Evolutionary conservation across 805 yeast species (phyloP).

Genomic region (Metschnikowia aberdeeniae): DNA sequence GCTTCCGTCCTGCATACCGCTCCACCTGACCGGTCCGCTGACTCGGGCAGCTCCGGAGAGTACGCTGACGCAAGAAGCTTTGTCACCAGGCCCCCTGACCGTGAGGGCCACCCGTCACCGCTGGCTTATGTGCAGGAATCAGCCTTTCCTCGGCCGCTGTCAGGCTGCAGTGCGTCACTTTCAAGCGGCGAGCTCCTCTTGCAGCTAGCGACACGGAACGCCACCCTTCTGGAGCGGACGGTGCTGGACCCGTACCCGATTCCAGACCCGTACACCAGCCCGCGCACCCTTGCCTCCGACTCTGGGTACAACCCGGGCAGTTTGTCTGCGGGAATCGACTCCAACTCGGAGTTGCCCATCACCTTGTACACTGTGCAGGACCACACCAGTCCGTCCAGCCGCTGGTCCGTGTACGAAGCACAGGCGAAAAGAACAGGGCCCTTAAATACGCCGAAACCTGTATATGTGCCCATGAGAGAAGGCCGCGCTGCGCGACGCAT

Average conservation of each 20-base stretch:
- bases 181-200: constrained; percentile 19
- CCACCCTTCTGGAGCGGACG: too few species aligned
- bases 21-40: background rate
- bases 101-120: too few species aligned
- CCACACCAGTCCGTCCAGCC: constrained; percentile 5
- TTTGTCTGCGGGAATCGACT: constrained; percentile 28
- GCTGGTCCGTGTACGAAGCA: constrained; percentile 10
- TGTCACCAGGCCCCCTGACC: too few species aligned
- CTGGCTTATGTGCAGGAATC: background rate
- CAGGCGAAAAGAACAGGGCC: background rate
- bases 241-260: too few species aligned
- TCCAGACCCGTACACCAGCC: background rate
- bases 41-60: background rate
- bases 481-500: constrained; percentile 9
- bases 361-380: constrained; percentile 31
- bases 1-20: too few species aligned
- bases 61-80: background rate
- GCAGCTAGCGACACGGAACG: background rate
- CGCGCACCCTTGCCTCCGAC: background rate
- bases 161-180: constrained; percentile 13
- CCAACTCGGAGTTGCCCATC: constrained; percentile 24
- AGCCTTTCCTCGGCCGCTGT: background rate
- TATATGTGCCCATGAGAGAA: constrained; percentile 7
- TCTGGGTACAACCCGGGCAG: constrained; percentile 4
- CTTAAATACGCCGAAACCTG: background rate